Base-by-base conservation (phyloP, 306 rosid species). In the Begonia fuchsioides region DNA sequence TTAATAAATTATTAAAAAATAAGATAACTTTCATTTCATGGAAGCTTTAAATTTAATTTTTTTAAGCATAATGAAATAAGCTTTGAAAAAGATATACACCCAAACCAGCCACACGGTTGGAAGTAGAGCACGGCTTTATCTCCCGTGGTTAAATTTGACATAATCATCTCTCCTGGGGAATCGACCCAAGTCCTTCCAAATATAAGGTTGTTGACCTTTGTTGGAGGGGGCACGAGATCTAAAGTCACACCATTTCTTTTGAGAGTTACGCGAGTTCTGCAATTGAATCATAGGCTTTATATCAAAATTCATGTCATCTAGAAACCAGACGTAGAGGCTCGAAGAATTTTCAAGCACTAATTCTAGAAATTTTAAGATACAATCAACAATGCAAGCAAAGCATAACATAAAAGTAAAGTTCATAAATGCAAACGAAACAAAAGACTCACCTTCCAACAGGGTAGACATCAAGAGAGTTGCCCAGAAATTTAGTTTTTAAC, bases 21-120 rank as follows among this genome's bases (percentile, higher is more conserved):
- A 26, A 8, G 35, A 26, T 26, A 26, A 26, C 35, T 26, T 26
- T 26, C 35, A 26, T 26, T 26, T 26, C 8, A 26, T 26, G 35
- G 35, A 4, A 26, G 8, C 8, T 4, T 26, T 26, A 26, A 5
- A 26, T 1, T 26, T 26, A 1, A 4, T 4, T 26, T 26, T 26
- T 26, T 26, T 26, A 26, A 26, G 35, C 35, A 26, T 26, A 26
- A 26, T 26, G 35, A 26, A 26, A 26, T 13, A 10, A 53, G 41
- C 13, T 44, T 44, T 5, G 54, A 69, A 44, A 58, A 57, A 47
- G 48, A 43, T 16, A 50, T 64, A 45, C 50, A 81, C 95, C 95
- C 92, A 58, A 85, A 75, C 93, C 95, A 85, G 48, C 95, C 95
- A 62, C 93, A 81, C 47, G 86, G 93, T 79, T 85, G 95, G 67